phyloP scores from a whole-genome alignment of 441 rosid genomes.

The Bocquillonia castaneifolia region DNA sequence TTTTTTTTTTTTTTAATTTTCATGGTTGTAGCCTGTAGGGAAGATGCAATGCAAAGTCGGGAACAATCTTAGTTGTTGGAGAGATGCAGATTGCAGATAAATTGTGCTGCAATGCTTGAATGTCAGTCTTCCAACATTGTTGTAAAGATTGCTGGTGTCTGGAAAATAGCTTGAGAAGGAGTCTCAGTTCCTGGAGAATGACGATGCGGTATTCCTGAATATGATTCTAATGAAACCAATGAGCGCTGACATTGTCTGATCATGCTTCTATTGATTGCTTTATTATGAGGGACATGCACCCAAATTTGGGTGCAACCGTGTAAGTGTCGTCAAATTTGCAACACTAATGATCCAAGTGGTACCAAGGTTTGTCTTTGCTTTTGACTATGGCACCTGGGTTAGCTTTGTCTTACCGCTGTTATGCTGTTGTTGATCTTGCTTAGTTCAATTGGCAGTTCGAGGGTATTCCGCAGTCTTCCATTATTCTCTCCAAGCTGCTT shows the following conservation, averaged over 20 bases:
- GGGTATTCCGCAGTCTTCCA: background rate
- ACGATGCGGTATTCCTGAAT: background rate
- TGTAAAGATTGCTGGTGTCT: constrained; percentile 2
- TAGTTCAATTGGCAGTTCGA: background rate
- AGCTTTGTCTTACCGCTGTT: background rate
- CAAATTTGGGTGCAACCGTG: background rate
- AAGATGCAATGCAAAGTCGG: background rate
- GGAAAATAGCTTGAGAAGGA: background rate
- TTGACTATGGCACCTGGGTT: background rate
- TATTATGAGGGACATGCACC: constrained; percentile 1
- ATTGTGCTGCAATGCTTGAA: background rate
- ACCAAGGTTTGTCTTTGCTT: background rate
- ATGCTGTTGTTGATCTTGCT: too few species aligned
- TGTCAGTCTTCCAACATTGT: background rate
- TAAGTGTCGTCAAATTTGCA: background rate
- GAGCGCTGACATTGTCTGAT: background rate
- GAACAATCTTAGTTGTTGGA: background rate
- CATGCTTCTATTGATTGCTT: background rate
- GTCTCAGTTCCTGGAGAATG: background rate
- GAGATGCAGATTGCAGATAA: constrained; percentile 8
- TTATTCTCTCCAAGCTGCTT: background rate
- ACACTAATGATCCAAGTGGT: constrained; percentile 2
- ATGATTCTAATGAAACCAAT: background rate
- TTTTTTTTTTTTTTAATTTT: background rate
- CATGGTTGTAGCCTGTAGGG: background rate